Evolutionary conservation across 805 yeast genomes (phyloP), one percentile per base, ranked within the genome.

Genomic region (Schwanniomyces yamadae): DNA sequence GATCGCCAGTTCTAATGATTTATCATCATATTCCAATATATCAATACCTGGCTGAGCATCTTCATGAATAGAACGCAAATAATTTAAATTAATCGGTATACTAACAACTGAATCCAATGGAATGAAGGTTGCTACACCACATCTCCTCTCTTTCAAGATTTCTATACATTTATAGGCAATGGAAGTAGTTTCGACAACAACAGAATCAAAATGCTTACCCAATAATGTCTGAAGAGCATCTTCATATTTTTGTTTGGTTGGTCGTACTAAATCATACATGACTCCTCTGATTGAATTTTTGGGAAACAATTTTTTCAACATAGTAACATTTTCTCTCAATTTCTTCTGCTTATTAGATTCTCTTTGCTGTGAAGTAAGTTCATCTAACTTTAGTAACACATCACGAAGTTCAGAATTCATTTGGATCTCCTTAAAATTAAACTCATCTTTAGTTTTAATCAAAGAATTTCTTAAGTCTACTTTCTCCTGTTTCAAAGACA

Each of bases 61-160:
- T 5, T 64, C 66, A 32, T 73, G 71, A 16, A 80, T 47, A 21
- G 74, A 66, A 46, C 95, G 67, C 20, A 84, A 59, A 32, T 71
- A 65, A 16, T 75, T 66, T 34, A 76, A 73, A 31, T 81, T 69
- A 4, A 80, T 67, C 23, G 63, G 71, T 1, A 78, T 77, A 6
- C 69, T 75, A 11, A 52, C 45, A 21, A 93, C 80, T 1, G 89
- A 73, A 50, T 89, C 93, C 34, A 93, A 63, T 0, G 99, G 98
- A 40, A 93, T 83, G 50, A 93, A 90, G 1, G 95, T 79, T 1
- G 93, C 89, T 6, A 75, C 72, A 31, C 98, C 98, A 9, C 83
- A 69, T 45, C 96, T 73, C 54, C 91, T 91, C 45, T 85, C 90
- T 49, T 88, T 86, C 55, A 91, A 65, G 38, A 82, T 83, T 6